Conservation (phyloP, 306 rosid genomes). For the Glycine tomentella region DNA sequence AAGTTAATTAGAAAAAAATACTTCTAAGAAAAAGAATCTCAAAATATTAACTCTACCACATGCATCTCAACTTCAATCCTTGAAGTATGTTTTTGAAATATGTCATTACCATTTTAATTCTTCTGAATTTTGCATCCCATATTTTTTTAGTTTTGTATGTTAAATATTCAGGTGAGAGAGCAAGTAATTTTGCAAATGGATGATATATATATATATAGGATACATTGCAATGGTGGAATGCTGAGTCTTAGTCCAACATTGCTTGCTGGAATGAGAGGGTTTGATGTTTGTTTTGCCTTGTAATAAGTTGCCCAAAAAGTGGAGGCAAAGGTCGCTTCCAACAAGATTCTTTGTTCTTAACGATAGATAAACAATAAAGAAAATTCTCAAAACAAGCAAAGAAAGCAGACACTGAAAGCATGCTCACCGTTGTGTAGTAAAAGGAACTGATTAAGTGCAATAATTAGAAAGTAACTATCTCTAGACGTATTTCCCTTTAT, state of each 20-base stretch:
- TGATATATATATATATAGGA: not conserved
- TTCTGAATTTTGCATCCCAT: not conserved
- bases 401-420: not conserved
- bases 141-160: not conserved
- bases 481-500: not conserved
- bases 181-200: not conserved
- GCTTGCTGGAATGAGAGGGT: constrained; percentile 12
- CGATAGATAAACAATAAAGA: not conserved
- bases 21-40: not conserved
- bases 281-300: constrained; percentile 14
- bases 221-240: not conserved
- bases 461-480: constrained; percentile 1
- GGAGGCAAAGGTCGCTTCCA: constrained; percentile 47
- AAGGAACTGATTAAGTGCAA: not conserved
- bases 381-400: not conserved
- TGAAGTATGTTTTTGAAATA: too few relatives aligned
- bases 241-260: not conserved
- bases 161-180: not conserved
- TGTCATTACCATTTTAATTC: too few relatives aligned
- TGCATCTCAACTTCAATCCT: too few relatives aligned
- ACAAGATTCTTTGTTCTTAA: not conserved
- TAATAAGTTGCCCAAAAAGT: constrained; percentile 32
- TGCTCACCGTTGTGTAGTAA: not conserved
- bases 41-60: too few relatives aligned
- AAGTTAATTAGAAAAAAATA: not conserved